Evolutionary conservation across 306 rosid genomes (phyloP), one percentile per base, ranked within the genome.

Genomic region (Cucurbita argyrosperma): DNA sequence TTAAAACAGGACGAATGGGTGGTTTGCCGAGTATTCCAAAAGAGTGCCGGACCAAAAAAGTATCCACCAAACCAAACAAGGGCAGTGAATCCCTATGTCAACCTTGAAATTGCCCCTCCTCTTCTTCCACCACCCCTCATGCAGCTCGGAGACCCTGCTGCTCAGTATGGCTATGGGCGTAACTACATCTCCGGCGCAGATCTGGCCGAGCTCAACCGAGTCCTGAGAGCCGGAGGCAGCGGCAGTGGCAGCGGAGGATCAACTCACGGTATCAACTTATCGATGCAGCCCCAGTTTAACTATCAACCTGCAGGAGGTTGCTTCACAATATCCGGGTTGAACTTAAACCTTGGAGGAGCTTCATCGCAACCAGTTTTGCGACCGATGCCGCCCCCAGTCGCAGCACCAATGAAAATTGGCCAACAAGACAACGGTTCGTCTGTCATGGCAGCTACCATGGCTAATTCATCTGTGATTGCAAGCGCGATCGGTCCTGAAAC

Each of bases 1-100:
- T 45, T 67, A 12, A 12, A 46, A 11, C 42, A 90, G 87, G 97
- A 92, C 79, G 97, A 92, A 76, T 92, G 97, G 97, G 97, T 88
- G 72, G 95, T 92, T 6, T 89, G 92, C 79, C 81, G 97, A 10
- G 88, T 92, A 5, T 92, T 92, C 83, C 89, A 87, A 35, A 92
- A 92, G 81, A 92, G 92, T 62, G 89, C 77, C 1, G 96, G 97
- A 7, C 83, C 80, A 19, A 92, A 88, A 62, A 92, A 92, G 66
- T 92, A 79, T 76, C 91, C 92, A 3, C 71, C 90, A 5, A 84
- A 68, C 78, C 92, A 82, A 67, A 23, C 87, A 46, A 87, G 92
- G 72, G 78, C 84, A 54, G 70, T 75, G 42, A 86, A 90, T 45
- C 91, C 98, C 30, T 92, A 82, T 4, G 72, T 35, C 53, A 83